Base-by-base conservation (phyloP, 2,329 filamentous ascomycete genomes). In the Penicillium sp. region DNA sequence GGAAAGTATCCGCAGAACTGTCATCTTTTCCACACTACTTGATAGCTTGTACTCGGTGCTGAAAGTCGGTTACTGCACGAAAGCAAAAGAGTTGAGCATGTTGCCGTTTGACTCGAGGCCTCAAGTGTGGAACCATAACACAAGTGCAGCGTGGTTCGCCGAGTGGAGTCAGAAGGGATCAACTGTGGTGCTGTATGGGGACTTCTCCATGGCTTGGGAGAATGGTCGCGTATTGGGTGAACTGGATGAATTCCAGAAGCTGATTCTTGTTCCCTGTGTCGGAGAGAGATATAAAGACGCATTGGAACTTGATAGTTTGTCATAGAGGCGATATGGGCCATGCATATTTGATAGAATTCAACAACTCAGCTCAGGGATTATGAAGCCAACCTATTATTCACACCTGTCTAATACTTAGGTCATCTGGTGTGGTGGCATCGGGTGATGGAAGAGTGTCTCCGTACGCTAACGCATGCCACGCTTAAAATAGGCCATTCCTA, bases 1-100 rank as follows among this genome's bases (percentile, higher is more conserved):
- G 10, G 62, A 63, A 14, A 61, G 62, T 35, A 45, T 54, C 37
- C 56, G 62, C 45, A 62, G 63, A 50, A 66, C 63, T 49, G 57
- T 61, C 6, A 58, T 63, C n/a, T 31, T 63, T 31, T 55, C 58
- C 11, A 4, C 22, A 0, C 14, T 63, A 11, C 48, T 63, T 28
- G 58, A 59, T 12, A 45, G 50, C 7, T 22, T 63, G 11, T 63
- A 58, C 34, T 54, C 47, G 14, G 31, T 31, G 22, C 41, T 61
- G 31, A 58, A 62, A 25, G 1, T 31, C 3, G 60, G 60, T 10
- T 37, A 37, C 20, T 62, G 60, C 39, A 12, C 50, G 1, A 25
- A 54, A 25, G 50, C 52, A 1, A 47, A 50, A 38, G 25, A 14
- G 2, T 37, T 62, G 31, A 59, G 60, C 22, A 39, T 62, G 17